Conservation (phyloP, 2,329 filamentous ascomycete species). For the Lachnellula subtilissima region DNA sequence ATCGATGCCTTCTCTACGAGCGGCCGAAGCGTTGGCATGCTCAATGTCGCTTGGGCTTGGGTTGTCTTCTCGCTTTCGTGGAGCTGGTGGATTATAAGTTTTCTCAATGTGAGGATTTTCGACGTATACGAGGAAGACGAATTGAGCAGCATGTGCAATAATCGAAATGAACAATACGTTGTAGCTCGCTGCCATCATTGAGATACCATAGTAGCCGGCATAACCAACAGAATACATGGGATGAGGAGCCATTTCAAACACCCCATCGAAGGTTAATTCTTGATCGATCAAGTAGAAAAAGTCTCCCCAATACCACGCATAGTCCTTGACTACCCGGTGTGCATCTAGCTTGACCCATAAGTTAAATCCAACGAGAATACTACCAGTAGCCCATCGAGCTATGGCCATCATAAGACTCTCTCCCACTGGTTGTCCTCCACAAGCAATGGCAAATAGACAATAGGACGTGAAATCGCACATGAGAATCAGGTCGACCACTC, state of each 20-base stretch:
- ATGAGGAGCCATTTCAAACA: conserved; percentile 98
- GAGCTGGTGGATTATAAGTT: conserved; percentile 87
- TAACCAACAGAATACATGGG: conserved; percentile 99
- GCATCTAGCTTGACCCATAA: conserved; percentile 98
- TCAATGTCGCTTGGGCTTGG: conserved; percentile 31
- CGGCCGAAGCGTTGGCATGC: conserved; percentile 31
- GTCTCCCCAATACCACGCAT: conserved; percentile 99
- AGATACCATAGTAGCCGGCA: conserved; percentile 96
- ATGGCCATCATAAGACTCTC: conserved; percentile 66
- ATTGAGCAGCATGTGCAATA: conserved; percentile 87
- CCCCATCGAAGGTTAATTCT: conserved; percentile 94
- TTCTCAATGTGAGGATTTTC: conserved; percentile 98
- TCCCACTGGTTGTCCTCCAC: conserved; percentile 66
- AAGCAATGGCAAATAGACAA: conserved; percentile 90
- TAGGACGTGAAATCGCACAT: conserved; percentile 99
- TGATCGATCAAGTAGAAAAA: conserved; percentile 99
- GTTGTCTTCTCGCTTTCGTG: conserved; percentile 47
- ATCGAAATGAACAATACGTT: conserved; percentile 97
- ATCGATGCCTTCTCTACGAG: conserved; percentile 33
- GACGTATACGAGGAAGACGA: conserved; percentile 84
- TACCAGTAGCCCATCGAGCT: conserved; percentile 73
- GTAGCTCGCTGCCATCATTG: conserved; percentile 96
- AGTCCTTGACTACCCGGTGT: conserved; percentile 96
- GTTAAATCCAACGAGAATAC: conserved; percentile 83
- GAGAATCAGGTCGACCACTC: conserved; percentile 91